Percentiles rank a stretch among this genome's conserved stretches.
These are phyloP conservation scores for Colletotrichum plurivorum DNA, from an alignment of 2,329 filamentous ascomycete species.

Conservation along the genomic window DNA sequence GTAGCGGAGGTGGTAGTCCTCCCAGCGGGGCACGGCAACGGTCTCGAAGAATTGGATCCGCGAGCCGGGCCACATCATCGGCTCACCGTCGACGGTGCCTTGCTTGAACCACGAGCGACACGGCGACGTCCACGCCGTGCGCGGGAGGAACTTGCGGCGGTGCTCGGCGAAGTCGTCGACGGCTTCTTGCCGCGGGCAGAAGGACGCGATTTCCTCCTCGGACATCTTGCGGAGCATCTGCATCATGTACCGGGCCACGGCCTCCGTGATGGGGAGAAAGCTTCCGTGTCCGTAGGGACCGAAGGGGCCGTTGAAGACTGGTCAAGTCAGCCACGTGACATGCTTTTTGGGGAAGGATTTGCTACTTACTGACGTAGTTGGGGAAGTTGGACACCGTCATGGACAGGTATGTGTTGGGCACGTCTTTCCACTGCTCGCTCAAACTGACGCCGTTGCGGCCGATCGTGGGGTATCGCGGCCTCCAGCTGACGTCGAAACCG, in stretches of 20 bases:
- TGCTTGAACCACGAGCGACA: slow-evolving; percentile 49
- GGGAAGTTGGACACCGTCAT: slow-evolving; percentile 45
- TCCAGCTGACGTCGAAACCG: slow-evolving; percentile 47
- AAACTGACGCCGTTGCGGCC: slow-evolving; percentile 42
- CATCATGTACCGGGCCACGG: slow-evolving; percentile 47
- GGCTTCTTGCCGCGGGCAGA: slow-evolving; percentile 44
- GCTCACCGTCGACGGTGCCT: slow-evolving; percentile 44
- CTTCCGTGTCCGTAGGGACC: slow-evolving; percentile 47
- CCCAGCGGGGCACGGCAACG: slow-evolving; percentile 45
- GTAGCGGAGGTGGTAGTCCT: slow-evolving; percentile 45
- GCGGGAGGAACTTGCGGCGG: slow-evolving; percentile 46
- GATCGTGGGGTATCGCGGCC: slow-evolving; percentile 43
- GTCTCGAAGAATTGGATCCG: slow-evolving; percentile 47
- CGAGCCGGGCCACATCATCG: slow-evolving; percentile 47
- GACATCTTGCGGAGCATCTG: slow-evolving; percentile 48
- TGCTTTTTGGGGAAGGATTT: slow-evolving; percentile 42
- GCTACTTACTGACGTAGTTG: slow-evolving; percentile 44
- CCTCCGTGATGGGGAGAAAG: slow-evolving; percentile 46
- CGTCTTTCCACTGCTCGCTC: slow-evolving; percentile 41
- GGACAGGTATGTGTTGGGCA: slow-evolving; percentile 44
- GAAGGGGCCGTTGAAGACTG: slow-evolving; percentile 47
- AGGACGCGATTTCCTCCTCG: slow-evolving; percentile 44
- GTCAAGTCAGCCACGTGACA: not conserved
- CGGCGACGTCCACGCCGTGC: slow-evolving; percentile 44
- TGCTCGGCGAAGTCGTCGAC: slow-evolving; percentile 50